Base-by-base conservation (phyloP, 2,329 filamentous ascomycete genomes). In the Botrytis sinoallii region DNA sequence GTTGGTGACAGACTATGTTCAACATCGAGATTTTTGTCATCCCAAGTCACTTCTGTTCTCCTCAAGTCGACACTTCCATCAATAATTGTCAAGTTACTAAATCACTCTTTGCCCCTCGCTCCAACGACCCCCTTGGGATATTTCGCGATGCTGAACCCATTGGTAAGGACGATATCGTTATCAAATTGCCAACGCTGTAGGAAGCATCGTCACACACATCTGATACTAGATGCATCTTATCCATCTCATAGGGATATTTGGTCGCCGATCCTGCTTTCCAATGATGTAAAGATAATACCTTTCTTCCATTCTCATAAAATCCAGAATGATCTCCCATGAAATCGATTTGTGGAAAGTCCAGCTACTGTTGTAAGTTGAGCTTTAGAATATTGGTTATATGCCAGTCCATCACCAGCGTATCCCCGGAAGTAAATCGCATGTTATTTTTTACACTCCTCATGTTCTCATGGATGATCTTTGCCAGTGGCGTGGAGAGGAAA, bases 1-100 rank as follows among this genome's bases (percentile, higher is more conserved):
- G 88, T 83, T 0, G 87, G 86, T 60, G 85, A 85, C 59, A 90
- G 80, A 46, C 88, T 88, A 3, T 81, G 78, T 82, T 79, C 82
- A 82, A 75, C 85, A 84, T 76, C 85, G 83, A 86, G 79, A 86
- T 85, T 59, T 25, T 72, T 68, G 81, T 78, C 78, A 48, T 74
- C 75, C 80, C 84, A 74, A 3, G 85, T 86, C 72, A 83, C 76
- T 76, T 86, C 85, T 71, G 82, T 79, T 52, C 82, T 81, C 46
- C 81, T 79, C 10, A 81, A 77, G 29, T 82, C 75, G 40, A 80
- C 75, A 63, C 7, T 25, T 32, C 42, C 46, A 20, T 68, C 38
- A 10, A 18, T 7, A 32, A 60, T 16, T 32, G 35, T 25, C 35
- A n/a, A 46, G 20, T 72, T 67, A 48, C 7, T 14, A 60, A 59